Evolutionary conservation across 2,329 filamentous ascomycete genomes (phyloP), one percentile per base, ranked within the genome.

Genomic region (Macrophomina phaseolina): DNA sequence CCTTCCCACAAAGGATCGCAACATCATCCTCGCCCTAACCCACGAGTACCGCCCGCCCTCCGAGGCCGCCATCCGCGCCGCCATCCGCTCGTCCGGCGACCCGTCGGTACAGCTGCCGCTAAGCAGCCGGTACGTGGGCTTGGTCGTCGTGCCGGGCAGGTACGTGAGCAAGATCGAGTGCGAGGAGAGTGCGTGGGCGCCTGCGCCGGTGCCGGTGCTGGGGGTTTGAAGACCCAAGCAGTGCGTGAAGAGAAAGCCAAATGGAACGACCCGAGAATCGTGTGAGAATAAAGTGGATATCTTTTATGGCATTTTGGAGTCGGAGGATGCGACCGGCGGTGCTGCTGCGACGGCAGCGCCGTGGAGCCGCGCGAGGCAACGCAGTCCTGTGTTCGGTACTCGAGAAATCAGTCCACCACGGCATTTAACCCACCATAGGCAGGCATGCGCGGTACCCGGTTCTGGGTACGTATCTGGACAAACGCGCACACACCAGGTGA

Each of bases 141-240:
- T 98, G 32, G 89, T 99, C 2, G 94, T 97, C 30, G 88, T 99
- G 4, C 95, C 95, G 0, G 94, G 94, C 0, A 83, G 91, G 71
- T 88, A 97, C 76, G 92, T 99, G 71, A 88, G 85, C 67, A 94
- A 91, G 81, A 93, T 99, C 73, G 94, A 97, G 78, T 84, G 95
- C 55, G 93, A 98, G 76, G 90, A 94, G 66, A 78, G 18, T 18
- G 36, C 58, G 30, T 70, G 58, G 49, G 38, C 36, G 40, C 60
- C 46, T 16, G 67, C 48, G 38, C 52, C 49, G 14, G 52, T 69
- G 46, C 32, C 32, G 58, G 8, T 45, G 30, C 30, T 28, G 38
- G 55, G 23, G 55, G 8, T 11, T 38, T 38, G n/a, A 30, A 18
- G 51, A 5, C 5, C 18, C 6, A 8, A 48, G 18, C 23, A 23